Evolutionary conservation across 139 green algal genomes (phyloP), one percentile per base, ranked within the genome.

Genomic region (Chlamydomonas sp.): DNA sequence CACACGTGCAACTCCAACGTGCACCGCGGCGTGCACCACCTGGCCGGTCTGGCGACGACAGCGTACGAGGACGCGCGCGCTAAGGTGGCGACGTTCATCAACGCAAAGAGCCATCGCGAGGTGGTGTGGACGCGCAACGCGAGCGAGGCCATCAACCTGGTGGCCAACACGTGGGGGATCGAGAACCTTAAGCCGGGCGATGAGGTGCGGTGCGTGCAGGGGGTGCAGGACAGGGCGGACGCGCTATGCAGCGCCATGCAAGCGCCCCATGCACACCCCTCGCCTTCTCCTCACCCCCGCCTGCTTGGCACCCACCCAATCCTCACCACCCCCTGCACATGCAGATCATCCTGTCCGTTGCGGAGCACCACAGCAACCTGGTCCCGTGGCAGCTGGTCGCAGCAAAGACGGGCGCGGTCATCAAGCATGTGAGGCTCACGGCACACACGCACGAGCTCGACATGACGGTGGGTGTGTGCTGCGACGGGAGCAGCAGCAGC

Each of bases 341-440:
- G n/a, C 62, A 95, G 87, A 88, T 97, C 35, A 76, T 98, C n/a
- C 39, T 92, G 26, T 92, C 84, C 5, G 92, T 97, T 3, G 90
- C 91, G 48, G 95, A 99, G 87, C 93, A 98, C 78, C 95, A 99
- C 84, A 91, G 81, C 86, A 99, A 98, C 77, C 66, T 99, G 35
- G 94, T 99, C 35, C 95, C 95, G 4, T 99, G 95, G 95, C 95
- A 99, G 85, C 57, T 99, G 47, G 64, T 97, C 59, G 86, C 86
- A 20, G 49, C 90, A 70, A 77, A 77, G 8, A 97, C 85, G 26
- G 92, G 95, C n/a, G 85, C 84, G 6, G 74, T 88, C 38, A 69
- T 98, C 37, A 83, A 79, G 49, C 80, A 87, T 72, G 85, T 92
- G 48, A 35, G 59, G 29, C 81, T 92, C 30, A 90, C 82, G 13